A percentile compares a stretch with the other conserved stretches of the same genome.
phyloP scores from a whole-genome alignment of 768 basidiomycete genomes.

The Saitozyma podzolica region DNA sequence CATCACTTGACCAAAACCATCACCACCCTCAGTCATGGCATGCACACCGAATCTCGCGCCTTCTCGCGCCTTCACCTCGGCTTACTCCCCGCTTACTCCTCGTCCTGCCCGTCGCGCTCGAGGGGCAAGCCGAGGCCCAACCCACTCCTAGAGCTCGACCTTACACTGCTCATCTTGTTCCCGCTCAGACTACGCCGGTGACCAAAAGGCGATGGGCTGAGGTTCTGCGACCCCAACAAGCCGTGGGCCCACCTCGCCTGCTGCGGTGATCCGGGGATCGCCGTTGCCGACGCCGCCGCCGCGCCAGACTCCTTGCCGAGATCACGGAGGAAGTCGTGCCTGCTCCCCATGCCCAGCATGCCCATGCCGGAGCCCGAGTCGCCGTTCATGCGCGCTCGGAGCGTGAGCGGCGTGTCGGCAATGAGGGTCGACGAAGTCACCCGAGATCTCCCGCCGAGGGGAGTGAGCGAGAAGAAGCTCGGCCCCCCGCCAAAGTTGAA shows the following conservation, averaged over 20 bases:
- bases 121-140: conserved; percentile 17
- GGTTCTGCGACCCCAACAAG: conserved; percentile 30
- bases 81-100: background rate
- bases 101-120: background rate
- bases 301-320: conserved; percentile 3
- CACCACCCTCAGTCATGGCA: no score
- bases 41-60: no score
- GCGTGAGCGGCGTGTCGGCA: conserved; percentile 9
- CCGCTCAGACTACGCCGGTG: conserved; percentile 26
- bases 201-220: conserved; percentile 37
- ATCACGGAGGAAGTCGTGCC: conserved; percentile 16
- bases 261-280: background rate
- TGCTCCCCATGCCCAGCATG: background rate
- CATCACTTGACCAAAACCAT: no score
- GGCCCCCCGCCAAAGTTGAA: conserved; percentile 42
- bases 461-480: conserved; percentile 44
- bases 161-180: conserved; percentile 26
- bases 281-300: conserved; percentile 1
- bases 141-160: conserved; percentile 24
- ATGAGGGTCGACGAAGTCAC: conserved; percentile 18
- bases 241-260: conserved; percentile 28
- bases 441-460: conserved; percentile 33
- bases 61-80: no score
- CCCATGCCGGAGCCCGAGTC: background rate
- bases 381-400: conserved; percentile 2